A percentile compares a stretch with the other conserved stretches of the same genome.
Evolutionary conservation across 768 basidiomycete species (phyloP).

Genomic region (Cystobasidium tubakii): DNA sequence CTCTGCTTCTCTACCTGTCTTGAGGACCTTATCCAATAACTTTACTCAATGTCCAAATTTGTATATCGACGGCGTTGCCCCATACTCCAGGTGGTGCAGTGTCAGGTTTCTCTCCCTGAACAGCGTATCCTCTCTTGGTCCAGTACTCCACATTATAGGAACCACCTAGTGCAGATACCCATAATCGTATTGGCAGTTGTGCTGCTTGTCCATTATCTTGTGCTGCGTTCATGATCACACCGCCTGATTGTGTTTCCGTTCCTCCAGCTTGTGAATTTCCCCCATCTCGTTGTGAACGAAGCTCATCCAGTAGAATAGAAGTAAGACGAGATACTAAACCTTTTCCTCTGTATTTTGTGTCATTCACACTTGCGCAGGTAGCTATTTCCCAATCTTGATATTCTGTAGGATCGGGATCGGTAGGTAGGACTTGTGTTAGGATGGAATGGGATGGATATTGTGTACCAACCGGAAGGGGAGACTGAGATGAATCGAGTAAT

Average conservation of each 20-base stretch:
- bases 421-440: neutral
- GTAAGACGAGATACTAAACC: neutral
- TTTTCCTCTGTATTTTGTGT: neutral
- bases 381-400: constrained; percentile 1
- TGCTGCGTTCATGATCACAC: neutral
- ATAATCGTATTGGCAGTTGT: neutral
- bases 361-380: neutral
- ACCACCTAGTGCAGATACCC: constrained; percentile 11
- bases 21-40: neutral
- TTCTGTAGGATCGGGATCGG: neutral
- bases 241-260: neutral
- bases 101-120: neutral
- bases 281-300: neutral
- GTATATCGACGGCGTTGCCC: neutral
- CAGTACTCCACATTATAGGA: neutral
- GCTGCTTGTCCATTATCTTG: neutral
- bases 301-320: neutral
- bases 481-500: neutral
- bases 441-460: constrained; percentile 5
- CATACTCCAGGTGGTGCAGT: neutral
- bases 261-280: neutral
- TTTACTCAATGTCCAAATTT: constrained; percentile 13
- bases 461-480: neutral
- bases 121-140: neutral
- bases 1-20: too few species aligned